Evolutionary conservation across 2,329 filamentous ascomycete genomes (phyloP).

Genomic region (Graphium sp.): DNA sequence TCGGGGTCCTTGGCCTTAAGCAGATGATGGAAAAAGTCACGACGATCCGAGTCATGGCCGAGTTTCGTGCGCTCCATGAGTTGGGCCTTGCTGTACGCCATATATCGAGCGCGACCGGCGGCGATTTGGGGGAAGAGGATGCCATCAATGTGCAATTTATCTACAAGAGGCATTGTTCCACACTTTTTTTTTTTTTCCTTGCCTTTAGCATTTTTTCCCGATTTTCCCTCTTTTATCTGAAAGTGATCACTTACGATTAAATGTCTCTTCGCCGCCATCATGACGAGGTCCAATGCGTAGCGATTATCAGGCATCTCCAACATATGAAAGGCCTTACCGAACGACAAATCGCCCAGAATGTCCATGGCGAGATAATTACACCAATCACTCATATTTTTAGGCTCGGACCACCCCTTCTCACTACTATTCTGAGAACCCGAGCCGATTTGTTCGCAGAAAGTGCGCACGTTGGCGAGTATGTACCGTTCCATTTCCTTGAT

Average conservation of each 20-base stretch:
- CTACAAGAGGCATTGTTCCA: constrained; percentile 53
- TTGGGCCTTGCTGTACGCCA: constrained; percentile 53
- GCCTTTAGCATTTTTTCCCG: too few relatives aligned
- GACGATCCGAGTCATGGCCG: constrained; percentile 47
- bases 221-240: too few relatives aligned
- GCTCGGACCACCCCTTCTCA: constrained; percentile 36
- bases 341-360: constrained; percentile 42
- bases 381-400: constrained; percentile 47
- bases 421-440: constrained; percentile 12
- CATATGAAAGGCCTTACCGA: constrained; percentile 46
- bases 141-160: constrained; percentile 49
- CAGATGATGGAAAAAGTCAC: constrained; percentile 63
- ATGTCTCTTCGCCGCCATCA: constrained; percentile 50
- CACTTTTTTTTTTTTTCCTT: constrained; percentile 32
- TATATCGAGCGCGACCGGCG: constrained; percentile 49
- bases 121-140: constrained; percentile 52
- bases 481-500: constrained; percentile 53
- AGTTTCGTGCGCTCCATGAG: constrained; percentile 49
- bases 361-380: constrained; percentile 47
- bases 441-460: constrained; percentile 44
- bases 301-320: constrained; percentile 41
- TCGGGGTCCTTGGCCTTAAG: constrained; percentile 56
- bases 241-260: constrained; percentile 36
- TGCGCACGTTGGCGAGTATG: constrained; percentile 47
- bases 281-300: constrained; percentile 50